These are phyloP conservation scores for Nothophytophthora sp. DNA, from an alignment of 352 stramenopile genomes.

Conservation along the genomic window DNA sequence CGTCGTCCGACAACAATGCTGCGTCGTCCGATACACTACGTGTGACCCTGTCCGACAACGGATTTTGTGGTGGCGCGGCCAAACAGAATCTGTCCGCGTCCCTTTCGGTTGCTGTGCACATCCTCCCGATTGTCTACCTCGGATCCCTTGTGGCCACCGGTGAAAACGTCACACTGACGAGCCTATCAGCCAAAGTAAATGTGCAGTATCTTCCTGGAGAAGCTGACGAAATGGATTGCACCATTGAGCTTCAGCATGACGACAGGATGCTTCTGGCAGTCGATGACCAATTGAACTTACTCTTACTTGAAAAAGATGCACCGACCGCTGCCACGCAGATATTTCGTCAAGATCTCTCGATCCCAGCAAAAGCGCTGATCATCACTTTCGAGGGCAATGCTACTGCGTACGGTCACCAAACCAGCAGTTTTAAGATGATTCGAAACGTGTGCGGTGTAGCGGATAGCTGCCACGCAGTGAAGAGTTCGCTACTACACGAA, in stretches of 20 bases:
- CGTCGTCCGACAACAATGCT: constrained; percentile 1
- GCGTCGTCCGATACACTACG: constrained; percentile 6
- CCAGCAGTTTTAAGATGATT: constrained; percentile 8
- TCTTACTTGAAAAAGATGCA: background rate
- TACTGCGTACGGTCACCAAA: background rate
- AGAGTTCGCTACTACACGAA: constrained; percentile 9
- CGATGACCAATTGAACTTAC: constrained; percentile 6
- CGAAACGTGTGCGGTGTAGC: constrained; percentile 3
- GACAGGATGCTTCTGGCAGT: constrained; percentile 27
- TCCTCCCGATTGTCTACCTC: constrained; percentile 13
- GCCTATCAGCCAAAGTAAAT: constrained; percentile 3
- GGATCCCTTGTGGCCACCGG: constrained; percentile 6
- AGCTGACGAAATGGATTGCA: constrained; percentile 12
- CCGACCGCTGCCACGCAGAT: background rate
- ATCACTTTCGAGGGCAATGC: constrained; percentile 6
- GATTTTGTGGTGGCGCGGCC: constrained; percentile 10
- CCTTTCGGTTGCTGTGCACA: constrained; percentile 15
- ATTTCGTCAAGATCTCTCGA: background rate
- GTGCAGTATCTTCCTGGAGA: constrained; percentile 20
- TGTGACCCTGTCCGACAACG: constrained; percentile 22
- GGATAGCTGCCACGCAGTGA: constrained; percentile 1
- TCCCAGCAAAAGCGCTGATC: constrained; percentile 9
- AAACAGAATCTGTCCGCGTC: constrained; percentile 8
- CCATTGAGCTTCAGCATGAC: constrained; percentile 19
- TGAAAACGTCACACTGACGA: constrained; percentile 8